Conservation (phyloP, 2,329 filamentous ascomycete species). For the Pseudogymnoascus sp. region DNA sequence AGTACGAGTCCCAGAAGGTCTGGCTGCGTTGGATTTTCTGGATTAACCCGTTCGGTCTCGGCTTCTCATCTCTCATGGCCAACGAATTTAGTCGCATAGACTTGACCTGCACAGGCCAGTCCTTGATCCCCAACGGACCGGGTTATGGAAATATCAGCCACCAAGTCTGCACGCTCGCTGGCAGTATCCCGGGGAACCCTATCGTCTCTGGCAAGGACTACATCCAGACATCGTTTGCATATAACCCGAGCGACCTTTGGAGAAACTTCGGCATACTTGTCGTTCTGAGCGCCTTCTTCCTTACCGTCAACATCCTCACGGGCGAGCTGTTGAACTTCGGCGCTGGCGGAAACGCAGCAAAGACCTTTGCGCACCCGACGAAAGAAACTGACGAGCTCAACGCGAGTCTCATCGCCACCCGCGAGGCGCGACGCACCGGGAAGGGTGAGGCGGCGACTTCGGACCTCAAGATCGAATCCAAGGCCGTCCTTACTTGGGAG, state of each 20-base stretch:
- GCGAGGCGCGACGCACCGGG: not conserved
- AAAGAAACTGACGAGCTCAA: constrained; percentile 56
- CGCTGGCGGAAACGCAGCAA: constrained; percentile 73
- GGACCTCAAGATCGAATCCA: constrained; percentile 49
- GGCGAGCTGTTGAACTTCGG: constrained; percentile 57
- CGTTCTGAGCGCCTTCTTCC: constrained; percentile 57
- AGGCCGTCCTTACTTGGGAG: constrained; percentile 68
- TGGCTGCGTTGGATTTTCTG: constrained; percentile 62
- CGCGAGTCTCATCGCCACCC: constrained; percentile 16
- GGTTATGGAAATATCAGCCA: constrained; percentile 39
- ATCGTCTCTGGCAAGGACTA: constrained; percentile 54
- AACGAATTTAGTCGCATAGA: constrained; percentile 62
- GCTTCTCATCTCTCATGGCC: constrained; percentile 60
- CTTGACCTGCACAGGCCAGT: constrained; percentile 45
- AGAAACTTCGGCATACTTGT: constrained; percentile 57
- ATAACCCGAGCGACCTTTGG: constrained; percentile 48
- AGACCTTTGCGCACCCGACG: constrained; percentile 67
- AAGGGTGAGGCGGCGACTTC: constrained; percentile 17
- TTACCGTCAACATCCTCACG: constrained; percentile 50
- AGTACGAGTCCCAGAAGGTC: constrained; percentile 38
- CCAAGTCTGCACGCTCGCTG: constrained; percentile 52
- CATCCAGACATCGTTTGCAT: constrained; percentile 45
- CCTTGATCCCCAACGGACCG: constrained; percentile 43
- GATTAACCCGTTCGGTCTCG: constrained; percentile 64
- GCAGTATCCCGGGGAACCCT: constrained; percentile 43